phyloP scores from a whole-genome alignment of 1,284 basidiomycete genomes.

The Malassezia restricta region DNA sequence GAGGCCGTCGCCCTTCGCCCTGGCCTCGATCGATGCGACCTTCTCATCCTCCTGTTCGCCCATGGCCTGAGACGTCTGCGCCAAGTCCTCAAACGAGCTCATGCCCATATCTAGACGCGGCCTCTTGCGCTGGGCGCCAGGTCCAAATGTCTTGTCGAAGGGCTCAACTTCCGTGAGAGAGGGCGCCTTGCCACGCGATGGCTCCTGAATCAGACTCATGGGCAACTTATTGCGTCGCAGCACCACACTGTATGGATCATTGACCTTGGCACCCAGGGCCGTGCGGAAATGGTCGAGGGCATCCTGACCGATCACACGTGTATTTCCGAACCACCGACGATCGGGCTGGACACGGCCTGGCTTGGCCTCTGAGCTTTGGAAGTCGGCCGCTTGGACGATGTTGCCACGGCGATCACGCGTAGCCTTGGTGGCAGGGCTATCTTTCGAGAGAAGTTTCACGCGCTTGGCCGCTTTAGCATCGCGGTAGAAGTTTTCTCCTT shows the following conservation, averaged over 20 bases:
- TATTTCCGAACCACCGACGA: constrained; percentile 57
- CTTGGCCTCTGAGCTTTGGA: constrained; percentile 42
- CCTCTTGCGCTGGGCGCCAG: constrained; percentile 41
- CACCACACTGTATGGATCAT: constrained; percentile 43
- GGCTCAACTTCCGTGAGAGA: constrained; percentile 38
- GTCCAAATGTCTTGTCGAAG: constrained; percentile 41
- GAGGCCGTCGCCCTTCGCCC: constrained; percentile 31
- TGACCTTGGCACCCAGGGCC: constrained; percentile 34
- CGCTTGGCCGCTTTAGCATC: constrained; percentile 44
- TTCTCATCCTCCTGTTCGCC: constrained; percentile 31
- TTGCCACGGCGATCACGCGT: constrained; percentile 42
- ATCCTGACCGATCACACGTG: constrained; percentile 64
- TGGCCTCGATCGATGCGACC: constrained; percentile 26
- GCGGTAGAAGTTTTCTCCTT: constrained; percentile 46
- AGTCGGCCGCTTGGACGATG: constrained; percentile 38
- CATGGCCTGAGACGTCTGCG: constrained; percentile 25
- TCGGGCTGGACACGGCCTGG: constrained; percentile 45
- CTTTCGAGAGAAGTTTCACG: constrained; percentile 41
- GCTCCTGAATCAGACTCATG: constrained; percentile 42
- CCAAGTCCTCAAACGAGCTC: constrained; percentile 40
- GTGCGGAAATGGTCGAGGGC: constrained; percentile 51
- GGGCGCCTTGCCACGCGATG: constrained; percentile 32
- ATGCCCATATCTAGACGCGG: constrained; percentile 38
- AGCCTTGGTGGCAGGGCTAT: constrained; percentile 38
- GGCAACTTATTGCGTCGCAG: constrained; percentile 43